Evolutionary conservation across 1,284 basidiomycete genomes (phyloP), one percentile per base, ranked within the genome.

Genomic region (Waitea zeae): DNA sequence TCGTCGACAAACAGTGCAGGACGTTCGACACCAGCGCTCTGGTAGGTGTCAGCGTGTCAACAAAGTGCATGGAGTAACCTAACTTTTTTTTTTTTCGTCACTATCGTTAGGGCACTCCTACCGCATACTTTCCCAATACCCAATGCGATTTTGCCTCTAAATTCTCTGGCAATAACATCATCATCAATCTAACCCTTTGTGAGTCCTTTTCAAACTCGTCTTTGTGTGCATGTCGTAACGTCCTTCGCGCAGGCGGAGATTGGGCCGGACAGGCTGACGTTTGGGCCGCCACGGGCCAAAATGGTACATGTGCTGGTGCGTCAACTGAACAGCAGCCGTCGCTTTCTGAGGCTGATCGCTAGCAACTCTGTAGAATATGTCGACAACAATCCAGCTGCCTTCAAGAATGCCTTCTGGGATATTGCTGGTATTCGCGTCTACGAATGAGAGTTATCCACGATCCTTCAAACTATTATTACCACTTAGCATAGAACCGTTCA

Each of bases 361-460:
- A n/a, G n/a, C n/a, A n/a, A n/a, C n/a, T n/a, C n/a, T n/a, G n/a
- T n/a, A 57, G 56, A 59, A 41, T 54, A 49, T 41, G 62, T 64
- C 37, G 51, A 56, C 46, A 51, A 57, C 42, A 58, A 63, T 44
- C 64, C 65, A 1, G 40, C 45, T 12, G 58, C 57, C n/a, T 66
- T 67, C 46, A 40, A 41, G 5, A 53, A 66, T 30, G 63, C 67
- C 3, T 68, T 57, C 52, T 67, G 62, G 56, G 59, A 63, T 29
- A 51, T 70, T 45, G 39, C 43, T 3, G 45, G 42, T 32, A 42
- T 52, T 19, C 42, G 49, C 5, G 47, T 54, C 17, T 52, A 50
- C 37, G 30, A 45, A 27, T 45, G 33, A 43, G 19, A 2, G 17
- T 24, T 9, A 29, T 18, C 3, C 32, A n/a, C 24, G n/a, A n/a